Evolutionary conservation across 2,329 filamentous ascomycete species (phyloP).

Genomic region (Sphaceloma murrayae): DNA sequence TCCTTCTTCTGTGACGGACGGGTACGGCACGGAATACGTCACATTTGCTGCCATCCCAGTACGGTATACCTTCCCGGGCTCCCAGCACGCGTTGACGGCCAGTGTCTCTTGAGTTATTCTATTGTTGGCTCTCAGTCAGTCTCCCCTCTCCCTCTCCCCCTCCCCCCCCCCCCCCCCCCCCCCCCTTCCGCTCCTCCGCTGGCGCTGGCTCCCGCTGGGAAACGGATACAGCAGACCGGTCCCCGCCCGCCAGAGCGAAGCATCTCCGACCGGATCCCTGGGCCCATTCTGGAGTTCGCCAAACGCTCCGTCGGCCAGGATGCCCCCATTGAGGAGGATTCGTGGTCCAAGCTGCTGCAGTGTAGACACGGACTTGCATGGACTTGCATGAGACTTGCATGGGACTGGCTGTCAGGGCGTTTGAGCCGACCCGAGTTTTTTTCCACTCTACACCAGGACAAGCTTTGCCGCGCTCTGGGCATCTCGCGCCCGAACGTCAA

Average conservation of each 20-base stretch:
- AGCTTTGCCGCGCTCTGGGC: slow-evolving; percentile 14
- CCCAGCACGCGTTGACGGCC: too few relatives aligned
- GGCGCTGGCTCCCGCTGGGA: too few relatives aligned
- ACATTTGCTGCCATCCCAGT: too few relatives aligned
- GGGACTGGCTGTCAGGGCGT: slow-evolving; percentile 12
- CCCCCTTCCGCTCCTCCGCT: too few relatives aligned
- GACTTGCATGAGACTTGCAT: slow-evolving; percentile 11
- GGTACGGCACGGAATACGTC: slow-evolving; percentile 10
- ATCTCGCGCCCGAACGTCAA: slow-evolving; percentile 7
- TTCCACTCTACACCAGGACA: neutral
- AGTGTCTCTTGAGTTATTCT: too few relatives aligned
- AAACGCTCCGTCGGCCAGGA: slow-evolving; percentile 7
- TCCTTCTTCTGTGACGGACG: neutral
- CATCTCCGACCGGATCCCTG: slow-evolving; percentile 5
- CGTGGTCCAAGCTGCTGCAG: slow-evolving; percentile 3
- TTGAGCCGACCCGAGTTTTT: slow-evolving; percentile 3
- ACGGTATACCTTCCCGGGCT: too few relatives aligned
- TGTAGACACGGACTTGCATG: neutral
- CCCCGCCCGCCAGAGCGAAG: neutral
- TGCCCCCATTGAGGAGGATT: neutral
- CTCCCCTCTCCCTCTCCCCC: too few relatives aligned
- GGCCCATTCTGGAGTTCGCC: neutral
- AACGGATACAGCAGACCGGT: neutral
- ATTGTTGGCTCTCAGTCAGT: too few relatives aligned
- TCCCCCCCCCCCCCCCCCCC: too few relatives aligned